Conservation (phyloP, 352 stramenopile genomes). For the Phytopythium chamaehyphon region DNA sequence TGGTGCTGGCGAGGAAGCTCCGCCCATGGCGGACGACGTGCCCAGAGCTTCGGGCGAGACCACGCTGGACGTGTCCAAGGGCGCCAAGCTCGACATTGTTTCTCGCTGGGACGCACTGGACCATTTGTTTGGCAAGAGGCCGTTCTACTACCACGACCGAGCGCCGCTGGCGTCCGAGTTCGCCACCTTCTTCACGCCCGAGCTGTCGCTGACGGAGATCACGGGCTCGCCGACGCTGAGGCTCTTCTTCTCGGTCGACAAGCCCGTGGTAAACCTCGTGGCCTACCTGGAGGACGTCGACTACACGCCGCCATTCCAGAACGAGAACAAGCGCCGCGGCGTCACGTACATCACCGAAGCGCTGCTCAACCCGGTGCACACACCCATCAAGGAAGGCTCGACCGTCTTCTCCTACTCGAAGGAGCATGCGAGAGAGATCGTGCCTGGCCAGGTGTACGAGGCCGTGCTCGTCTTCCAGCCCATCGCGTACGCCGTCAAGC, state of each 20-base stretch:
- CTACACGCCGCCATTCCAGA: slow-evolving; percentile 62
- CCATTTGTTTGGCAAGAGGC: slow-evolving; percentile 68
- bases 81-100: slow-evolving; percentile 41
- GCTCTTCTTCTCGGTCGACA: slow-evolving; percentile 78
- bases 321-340: slow-evolving; percentile 74
- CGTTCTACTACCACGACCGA: slow-evolving; percentile 80
- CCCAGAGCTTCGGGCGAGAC: slow-evolving; percentile 19
- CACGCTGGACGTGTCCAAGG: slow-evolving; percentile 33
- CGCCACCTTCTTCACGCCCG: slow-evolving; percentile 55
- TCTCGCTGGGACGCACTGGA: slow-evolving; percentile 70
- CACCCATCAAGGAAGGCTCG: slow-evolving; percentile 48
- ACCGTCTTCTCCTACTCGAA: slow-evolving; percentile 70
- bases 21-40: slow-evolving; percentile 33
- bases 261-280: slow-evolving; percentile 57
- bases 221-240: slow-evolving; percentile 70
- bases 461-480: slow-evolving; percentile 73
- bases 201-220: slow-evolving; percentile 56
- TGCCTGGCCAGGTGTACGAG: slow-evolving; percentile 66
- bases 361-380: slow-evolving; percentile 67
- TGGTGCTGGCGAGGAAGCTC: slow-evolving; percentile 36
- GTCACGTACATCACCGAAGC: slow-evolving; percentile 82
- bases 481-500: slow-evolving; percentile 75
- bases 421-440: slow-evolving; percentile 51
- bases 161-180: slow-evolving; percentile 42
- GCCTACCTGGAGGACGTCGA: slow-evolving; percentile 80